These are phyloP conservation scores for Corymbia calophylla DNA, from an alignment of 441 rosid species.

Conservation along the genomic window DNA sequence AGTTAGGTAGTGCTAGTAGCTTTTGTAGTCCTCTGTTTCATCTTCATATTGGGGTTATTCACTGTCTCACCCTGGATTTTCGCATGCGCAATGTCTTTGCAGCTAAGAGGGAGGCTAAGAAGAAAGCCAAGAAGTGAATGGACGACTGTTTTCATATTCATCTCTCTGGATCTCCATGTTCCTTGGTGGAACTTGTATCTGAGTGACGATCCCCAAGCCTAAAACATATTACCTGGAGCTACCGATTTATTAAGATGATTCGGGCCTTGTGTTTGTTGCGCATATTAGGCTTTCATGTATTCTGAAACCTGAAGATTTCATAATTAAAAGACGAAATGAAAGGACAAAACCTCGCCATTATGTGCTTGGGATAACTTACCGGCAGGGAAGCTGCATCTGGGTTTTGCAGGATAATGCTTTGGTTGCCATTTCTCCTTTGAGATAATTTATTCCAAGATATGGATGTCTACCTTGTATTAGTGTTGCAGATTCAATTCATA, in stretches of 20 bases:
- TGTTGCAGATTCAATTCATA: background rate
- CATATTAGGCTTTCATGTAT: background rate
- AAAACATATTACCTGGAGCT: background rate
- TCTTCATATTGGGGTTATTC: background rate
- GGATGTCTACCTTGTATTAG: background rate
- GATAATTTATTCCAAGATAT: background rate
- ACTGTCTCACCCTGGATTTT: background rate
- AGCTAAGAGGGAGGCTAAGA: slow-evolving; percentile 37
- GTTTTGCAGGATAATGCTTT: background rate
- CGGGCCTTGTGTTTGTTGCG: background rate
- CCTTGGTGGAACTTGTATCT: background rate
- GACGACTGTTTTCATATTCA: background rate
- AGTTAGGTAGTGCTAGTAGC: slow-evolving; percentile 18
- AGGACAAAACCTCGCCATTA: background rate
- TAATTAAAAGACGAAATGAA: background rate
- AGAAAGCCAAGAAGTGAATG: slow-evolving; percentile 13
- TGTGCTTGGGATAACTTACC: background rate
- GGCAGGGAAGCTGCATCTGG: background rate
- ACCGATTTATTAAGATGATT: background rate
- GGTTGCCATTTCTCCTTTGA: background rate
- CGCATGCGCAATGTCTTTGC: background rate
- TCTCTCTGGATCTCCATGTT: background rate
- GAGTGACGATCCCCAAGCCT: background rate
- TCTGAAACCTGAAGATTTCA: background rate
- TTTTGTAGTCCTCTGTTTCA: background rate